Evolutionary conservation across 805 yeast species (phyloP).

Genomic region (Clavispora santaluciae): DNA sequence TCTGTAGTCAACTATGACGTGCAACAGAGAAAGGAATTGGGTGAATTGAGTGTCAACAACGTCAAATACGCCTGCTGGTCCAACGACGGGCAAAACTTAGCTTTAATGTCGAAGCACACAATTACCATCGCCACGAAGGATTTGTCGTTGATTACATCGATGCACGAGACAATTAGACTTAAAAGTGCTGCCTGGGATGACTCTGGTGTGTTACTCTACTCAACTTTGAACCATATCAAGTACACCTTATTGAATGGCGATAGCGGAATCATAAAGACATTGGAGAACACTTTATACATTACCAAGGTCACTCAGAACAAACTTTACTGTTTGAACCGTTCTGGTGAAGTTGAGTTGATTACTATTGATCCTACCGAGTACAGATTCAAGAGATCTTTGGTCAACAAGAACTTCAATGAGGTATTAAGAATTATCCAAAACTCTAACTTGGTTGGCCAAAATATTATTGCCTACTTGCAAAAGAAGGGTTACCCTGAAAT

Average conservation of each 20-base stretch:
- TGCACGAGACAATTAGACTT: conserved; percentile 95
- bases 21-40: conserved; percentile 79
- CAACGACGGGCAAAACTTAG: conserved; percentile 78
- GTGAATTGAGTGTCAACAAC: conserved; percentile 64
- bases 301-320: conserved; percentile 63
- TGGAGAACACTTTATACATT: conserved; percentile 83
- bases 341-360: conserved; percentile 75
- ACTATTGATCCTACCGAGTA: conserved; percentile 94
- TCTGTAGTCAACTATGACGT: conserved; percentile 83
- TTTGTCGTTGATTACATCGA: conserved; percentile 70
- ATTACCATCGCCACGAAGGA: conserved; percentile 81
- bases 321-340: conserved; percentile 79
- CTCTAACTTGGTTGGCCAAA: conserved; percentile 94
- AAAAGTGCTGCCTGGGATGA: conserved; percentile 99
- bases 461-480: conserved; percentile 90
- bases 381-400: conserved; percentile 89
- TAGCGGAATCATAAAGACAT: conserved; percentile 87
- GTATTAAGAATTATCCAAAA: conserved; percentile 82
- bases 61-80: conserved; percentile 92
- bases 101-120: conserved; percentile 86
- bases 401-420: conserved; percentile 85
- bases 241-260: conserved; percentile 93
- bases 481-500: conserved; percentile 96
- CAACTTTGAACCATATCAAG: conserved; percentile 94
- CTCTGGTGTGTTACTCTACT: conserved; percentile 81